Conservation (phyloP, 345 rosid genomes). For the Murraya koenigii region DNA sequence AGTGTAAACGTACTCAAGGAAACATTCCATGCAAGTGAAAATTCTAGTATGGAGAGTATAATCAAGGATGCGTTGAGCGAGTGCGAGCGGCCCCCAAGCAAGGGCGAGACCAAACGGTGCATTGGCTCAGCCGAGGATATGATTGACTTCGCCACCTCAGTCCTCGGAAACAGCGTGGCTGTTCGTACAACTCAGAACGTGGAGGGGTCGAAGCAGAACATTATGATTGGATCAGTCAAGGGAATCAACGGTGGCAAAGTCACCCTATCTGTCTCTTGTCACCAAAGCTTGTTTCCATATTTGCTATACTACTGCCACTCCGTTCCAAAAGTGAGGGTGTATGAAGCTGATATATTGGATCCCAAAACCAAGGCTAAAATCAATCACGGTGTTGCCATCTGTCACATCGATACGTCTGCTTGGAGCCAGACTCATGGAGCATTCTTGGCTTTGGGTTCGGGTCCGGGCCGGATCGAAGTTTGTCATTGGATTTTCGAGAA, state of each 20-base stretch:
- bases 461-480: constrained; percentile 77
- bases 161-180: constrained; percentile 51
- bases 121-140: constrained; percentile 81
- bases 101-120: constrained; percentile 83
- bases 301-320: constrained; percentile 84
- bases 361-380: constrained; percentile 41
- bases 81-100: constrained; percentile 65
- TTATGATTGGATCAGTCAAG: constrained; percentile 53
- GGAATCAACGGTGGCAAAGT: constrained; percentile 65
- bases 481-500: constrained; percentile 93
- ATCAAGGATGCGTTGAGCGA: constrained; percentile 50
- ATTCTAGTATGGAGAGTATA: constrained; percentile 55
- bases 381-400: constrained; percentile 79
- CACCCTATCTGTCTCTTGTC: constrained; percentile 83
- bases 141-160: constrained; percentile 74
- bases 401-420: constrained; percentile 75
- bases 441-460: constrained; percentile 60
- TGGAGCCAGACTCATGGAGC: constrained; percentile 88
- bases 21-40: constrained; percentile 55
- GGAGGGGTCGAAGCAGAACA: constrained; percentile 44
- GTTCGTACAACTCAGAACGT: constrained; percentile 64
- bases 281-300: constrained; percentile 81
- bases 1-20: constrained; percentile 23
- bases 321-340: constrained; percentile 86
- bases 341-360: constrained; percentile 67